These are phyloP conservation scores for Lipomyces japonicus DNA, from an alignment of 805 yeast species.

Conservation along the genomic window DNA sequence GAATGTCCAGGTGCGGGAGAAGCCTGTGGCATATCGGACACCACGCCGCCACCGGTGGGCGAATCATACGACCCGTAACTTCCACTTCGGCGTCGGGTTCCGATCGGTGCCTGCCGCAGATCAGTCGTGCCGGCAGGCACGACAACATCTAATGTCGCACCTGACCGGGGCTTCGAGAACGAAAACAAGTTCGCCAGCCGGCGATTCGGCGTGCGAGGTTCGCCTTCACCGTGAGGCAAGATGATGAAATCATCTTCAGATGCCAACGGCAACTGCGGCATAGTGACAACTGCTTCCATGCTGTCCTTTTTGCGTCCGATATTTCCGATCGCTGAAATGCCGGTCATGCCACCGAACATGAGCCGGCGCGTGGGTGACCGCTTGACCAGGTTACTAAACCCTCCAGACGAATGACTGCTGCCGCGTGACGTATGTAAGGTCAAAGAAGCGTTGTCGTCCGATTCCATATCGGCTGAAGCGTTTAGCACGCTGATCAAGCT, in stretches of 20 bases:
- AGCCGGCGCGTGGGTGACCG: constrained; percentile 12
- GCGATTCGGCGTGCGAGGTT: constrained; percentile 20
- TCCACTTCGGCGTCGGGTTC: constrained; percentile 19
- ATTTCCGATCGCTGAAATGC: constrained; percentile 13
- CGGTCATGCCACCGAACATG: constrained; percentile 16
- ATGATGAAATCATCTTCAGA: constrained; percentile 18
- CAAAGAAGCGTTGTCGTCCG: constrained; percentile 3
- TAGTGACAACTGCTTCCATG: constrained; percentile 5
- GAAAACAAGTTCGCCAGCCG: constrained; percentile 20
- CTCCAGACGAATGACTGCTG: constrained; percentile 4
- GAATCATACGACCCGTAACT: constrained; percentile 5
- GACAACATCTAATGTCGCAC: background rate
- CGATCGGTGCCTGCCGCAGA: constrained; percentile 15
- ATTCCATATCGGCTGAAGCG: constrained; percentile 1
- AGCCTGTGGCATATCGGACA: background rate
- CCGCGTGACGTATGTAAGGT: background rate
- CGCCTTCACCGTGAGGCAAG: constrained; percentile 5
- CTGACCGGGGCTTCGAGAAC: constrained; percentile 11
- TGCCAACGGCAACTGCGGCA: background rate
- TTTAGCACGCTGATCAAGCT: constrained; percentile 12
- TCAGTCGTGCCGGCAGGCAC: background rate
- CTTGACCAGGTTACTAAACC: constrained; percentile 10
- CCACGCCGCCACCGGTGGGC: background rate
- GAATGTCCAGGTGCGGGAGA: no score
- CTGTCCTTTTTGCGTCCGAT: constrained; percentile 22